A percentile compares a stretch with the other conserved stretches of the same genome.
phyloP scores from a whole-genome alignment of 1,284 basidiomycete genomes.

The Macrocystidia cucumis region DNA sequence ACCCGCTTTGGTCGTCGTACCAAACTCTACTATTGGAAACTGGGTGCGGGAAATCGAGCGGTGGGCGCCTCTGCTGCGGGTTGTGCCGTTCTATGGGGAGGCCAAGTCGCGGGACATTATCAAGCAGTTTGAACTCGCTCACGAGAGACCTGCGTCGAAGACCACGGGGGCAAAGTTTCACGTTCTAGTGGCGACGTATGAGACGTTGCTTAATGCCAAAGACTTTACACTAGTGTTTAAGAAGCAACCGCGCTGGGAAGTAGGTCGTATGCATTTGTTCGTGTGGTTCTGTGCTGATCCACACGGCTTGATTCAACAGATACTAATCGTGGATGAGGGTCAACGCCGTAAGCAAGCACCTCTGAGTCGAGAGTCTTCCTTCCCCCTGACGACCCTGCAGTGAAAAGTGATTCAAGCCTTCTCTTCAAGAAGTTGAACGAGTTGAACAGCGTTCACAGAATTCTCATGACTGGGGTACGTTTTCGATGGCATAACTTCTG shows the following conservation, averaged over 20 bases:
- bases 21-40: constrained; percentile 90
- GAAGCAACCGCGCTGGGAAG: constrained; percentile 84
- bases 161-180: constrained; percentile 65
- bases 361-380: not conserved
- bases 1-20: constrained; percentile 87
- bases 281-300: no score
- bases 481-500: constrained; percentile 4
- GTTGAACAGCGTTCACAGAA: constrained; percentile 71
- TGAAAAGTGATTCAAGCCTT: constrained; percentile 75
- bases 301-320: constrained; percentile 23
- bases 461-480: constrained; percentile 85
- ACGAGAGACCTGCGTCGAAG: constrained; percentile 31
- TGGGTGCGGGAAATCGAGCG: constrained; percentile 86
- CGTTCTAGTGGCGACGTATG: constrained; percentile 88
- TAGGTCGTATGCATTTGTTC: no score
- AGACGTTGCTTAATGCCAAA: constrained; percentile 56
- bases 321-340: constrained; percentile 88
- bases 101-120: constrained; percentile 75
- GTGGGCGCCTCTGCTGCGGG: constrained; percentile 81
- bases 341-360: constrained; percentile 62
- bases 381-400: constrained; percentile 26
- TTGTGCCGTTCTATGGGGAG: constrained; percentile 81
- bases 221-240: constrained; percentile 76
- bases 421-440: constrained; percentile 83
- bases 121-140: constrained; percentile 76